Evolutionary conservation across 1,139 yeast genomes (phyloP).

Genomic region (Candida tropicalis): DNA sequence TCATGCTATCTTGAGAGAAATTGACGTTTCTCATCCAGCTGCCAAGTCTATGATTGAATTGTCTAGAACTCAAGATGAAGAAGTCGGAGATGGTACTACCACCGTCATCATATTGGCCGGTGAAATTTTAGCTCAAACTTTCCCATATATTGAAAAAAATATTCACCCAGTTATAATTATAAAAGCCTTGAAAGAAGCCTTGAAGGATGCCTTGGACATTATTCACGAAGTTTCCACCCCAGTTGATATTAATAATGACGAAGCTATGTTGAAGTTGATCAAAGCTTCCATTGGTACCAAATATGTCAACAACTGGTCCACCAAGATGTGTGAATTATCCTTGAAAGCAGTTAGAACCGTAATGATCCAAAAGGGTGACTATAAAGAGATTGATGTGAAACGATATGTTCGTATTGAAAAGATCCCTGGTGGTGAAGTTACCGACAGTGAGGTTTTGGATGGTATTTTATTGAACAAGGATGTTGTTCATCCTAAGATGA

Average conservation of each 20-base stretch:
- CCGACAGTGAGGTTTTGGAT: constrained; percentile 82
- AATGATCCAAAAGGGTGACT: constrained; percentile 62
- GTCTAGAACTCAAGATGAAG: constrained; percentile 97
- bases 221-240: constrained; percentile 84
- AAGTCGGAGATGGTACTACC: constrained; percentile 98
- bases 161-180: constrained; percentile 97
- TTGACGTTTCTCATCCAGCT: constrained; percentile 95
- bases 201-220: constrained; percentile 86
- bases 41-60: constrained; percentile 98
- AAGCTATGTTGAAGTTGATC: constrained; percentile 84
- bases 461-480: constrained; percentile 96
- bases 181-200: constrained; percentile 90
- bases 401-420: constrained; percentile 93
- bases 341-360: constrained; percentile 89
- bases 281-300: constrained; percentile 95
- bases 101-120: constrained; percentile 95
- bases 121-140: constrained; percentile 92
- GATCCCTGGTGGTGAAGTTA: constrained; percentile 96
- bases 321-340: constrained; percentile 87
- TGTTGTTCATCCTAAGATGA: constrained; percentile 98
- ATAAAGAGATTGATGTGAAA: constrained; percentile 89
- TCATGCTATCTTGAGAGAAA: constrained; percentile 87
- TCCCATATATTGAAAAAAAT: constrained; percentile 90
- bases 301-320: constrained; percentile 89
- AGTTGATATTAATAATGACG: constrained; percentile 81